Base-by-base conservation (phyloP, 768 basidiomycete species). In the Trametes punicea region DNA sequence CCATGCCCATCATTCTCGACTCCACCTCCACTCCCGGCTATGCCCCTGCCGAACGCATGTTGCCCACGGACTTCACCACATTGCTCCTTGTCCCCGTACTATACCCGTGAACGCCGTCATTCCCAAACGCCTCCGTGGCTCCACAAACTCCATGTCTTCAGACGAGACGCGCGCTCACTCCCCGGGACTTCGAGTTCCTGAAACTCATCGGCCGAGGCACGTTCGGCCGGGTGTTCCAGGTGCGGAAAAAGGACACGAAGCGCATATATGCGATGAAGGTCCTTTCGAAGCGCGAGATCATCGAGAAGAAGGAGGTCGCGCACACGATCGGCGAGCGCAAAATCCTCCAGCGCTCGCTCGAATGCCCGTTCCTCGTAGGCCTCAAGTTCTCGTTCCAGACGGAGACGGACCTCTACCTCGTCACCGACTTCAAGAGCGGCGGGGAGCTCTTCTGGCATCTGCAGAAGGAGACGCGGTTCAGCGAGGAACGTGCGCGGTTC, bases 221-320 rank as follows among this genome's bases (percentile, higher is more conserved):
- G 0, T 99, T 99, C 70, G 97, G 95, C 45, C 90, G 93, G 51
- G 97, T 99, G 18, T 98, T 98, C 79, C 97, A 99, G 72, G 97
- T 99, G 46, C 91, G 97, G 59, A 99, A 99, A 75, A 86, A 80
- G 70, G 95, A 99, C 75, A 99, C 97, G 38, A 90, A 93, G 71
- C 90, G 97, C 42, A 98, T 99, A 74, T 99, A 98, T 76, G 97
- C 97, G 48, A 98, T 99, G 96, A 99, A 99, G 69, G 92, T 98
- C 54, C 81, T 99, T 34, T 95, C 92, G 29, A 99, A 99, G 76
- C 95, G 93, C 78, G 97, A 99, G 73, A 98, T 99, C 65, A 85
- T 98, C 51, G 95, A 92, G 23, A 98, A 98, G 80, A 98, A 98
- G 73, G 97, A 99, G 71, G 93, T 99, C 41, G 96, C 96, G 8